Base-by-base conservation (phyloP, 331 rosid species). In the Quercus phellos region DNA sequence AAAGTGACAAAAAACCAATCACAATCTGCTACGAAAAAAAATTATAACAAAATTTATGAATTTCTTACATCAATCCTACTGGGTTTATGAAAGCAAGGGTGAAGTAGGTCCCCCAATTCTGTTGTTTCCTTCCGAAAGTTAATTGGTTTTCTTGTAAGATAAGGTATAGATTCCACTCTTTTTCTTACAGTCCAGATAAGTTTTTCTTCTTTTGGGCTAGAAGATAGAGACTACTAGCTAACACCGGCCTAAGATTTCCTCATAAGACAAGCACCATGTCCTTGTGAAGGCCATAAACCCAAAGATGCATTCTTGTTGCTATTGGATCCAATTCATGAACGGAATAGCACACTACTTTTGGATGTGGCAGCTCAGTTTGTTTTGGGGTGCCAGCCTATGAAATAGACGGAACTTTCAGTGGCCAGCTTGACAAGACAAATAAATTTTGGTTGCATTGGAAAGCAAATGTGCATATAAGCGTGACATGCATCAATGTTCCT, bases 141-240 rank as follows among this genome's bases (percentile, higher is more conserved):
- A 8, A 8, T 38, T 38, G 59, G 0, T 60, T 22, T n/a, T 34
- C 38, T n/a, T 13, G 26, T 42, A 50, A 35, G 84, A 76, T 76
- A 84, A 70, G 81, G 82, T 26, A 84, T 84, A 79, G 68, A 68
- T 82, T 71, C 82, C 82, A 56, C 53, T 58, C 71, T 68, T 21
- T 21, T 58, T 66, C 59, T 34, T 43, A 5, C 18, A 10, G 6
- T 4, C 77, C 64, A 70, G 46, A 4, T 6, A 51, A 19, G 53
- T 32, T 34, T 34, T 16, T n/a, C 74, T 21, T 29, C 46, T 12
- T 75, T 71, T 70, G 76, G 55, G 69, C 74, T 73, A 55, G 30
- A 38, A 69, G 43, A 72, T 19, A 18, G 76, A 71, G 61, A 76
- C 74, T 68, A 76, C 74, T 68, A 38, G 5, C 46, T 46, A 6